Conservation (phyloP, 805 yeast genomes). For the Saccharomyces paradoxus region DNA sequence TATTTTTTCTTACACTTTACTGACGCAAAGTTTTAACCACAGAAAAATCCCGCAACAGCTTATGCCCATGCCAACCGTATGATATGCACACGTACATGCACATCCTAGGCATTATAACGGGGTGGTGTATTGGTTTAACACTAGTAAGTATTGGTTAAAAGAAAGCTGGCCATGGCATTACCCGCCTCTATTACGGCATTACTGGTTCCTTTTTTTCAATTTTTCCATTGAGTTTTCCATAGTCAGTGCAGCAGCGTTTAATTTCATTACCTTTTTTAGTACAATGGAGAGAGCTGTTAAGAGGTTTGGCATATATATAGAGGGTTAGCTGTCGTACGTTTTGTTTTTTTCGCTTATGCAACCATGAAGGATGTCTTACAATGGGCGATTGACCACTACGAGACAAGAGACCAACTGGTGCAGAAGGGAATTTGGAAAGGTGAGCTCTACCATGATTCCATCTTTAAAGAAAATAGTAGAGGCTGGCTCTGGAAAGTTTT, state of each 20-base stretch:
- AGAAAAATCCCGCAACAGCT: background rate
- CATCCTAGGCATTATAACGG: too few relatives aligned
- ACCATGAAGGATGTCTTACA: conserved; percentile 4
- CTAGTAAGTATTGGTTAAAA: background rate
- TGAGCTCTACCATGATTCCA: conserved; percentile 12
- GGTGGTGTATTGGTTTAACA: background rate
- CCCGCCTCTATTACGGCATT: background rate
- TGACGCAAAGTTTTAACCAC: background rate
- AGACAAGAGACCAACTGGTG: conserved; percentile 20
- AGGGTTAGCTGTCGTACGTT: background rate
- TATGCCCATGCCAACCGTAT: background rate
- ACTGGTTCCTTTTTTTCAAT: background rate
- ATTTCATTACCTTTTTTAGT: background rate
- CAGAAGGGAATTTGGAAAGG: conserved; percentile 27
- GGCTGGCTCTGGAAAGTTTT: conserved; percentile 30
- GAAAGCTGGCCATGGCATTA: background rate
- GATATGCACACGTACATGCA: background rate
- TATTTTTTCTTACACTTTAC: background rate
- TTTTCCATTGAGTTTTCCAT: background rate
- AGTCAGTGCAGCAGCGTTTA: background rate
- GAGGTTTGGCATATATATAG: background rate
- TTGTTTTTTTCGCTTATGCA: conserved; percentile 4
- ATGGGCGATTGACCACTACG: conserved; percentile 16
- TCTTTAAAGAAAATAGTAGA: conserved; percentile 10
- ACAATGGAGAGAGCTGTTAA: background rate